Evolutionary conservation across 2,329 filamentous ascomycete genomes (phyloP).

Genomic region (Cercospora nicotianae): DNA sequence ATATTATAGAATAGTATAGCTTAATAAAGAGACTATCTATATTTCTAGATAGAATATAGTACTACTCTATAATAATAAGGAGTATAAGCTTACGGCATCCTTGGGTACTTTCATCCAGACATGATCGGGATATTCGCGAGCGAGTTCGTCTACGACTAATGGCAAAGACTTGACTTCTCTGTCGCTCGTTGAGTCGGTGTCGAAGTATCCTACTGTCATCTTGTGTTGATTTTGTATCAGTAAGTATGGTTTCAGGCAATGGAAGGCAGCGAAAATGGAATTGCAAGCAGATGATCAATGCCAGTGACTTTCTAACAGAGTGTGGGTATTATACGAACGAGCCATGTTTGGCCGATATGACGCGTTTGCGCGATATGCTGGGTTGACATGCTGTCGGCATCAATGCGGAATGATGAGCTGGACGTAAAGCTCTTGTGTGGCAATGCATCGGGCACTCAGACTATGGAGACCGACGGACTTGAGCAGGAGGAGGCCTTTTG

Average conservation of each 20-base stretch:
- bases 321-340: neutral
- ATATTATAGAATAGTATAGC: too few relatives aligned
- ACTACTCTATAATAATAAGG: too few relatives aligned
- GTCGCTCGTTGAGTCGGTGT: neutral
- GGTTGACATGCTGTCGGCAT: neutral
- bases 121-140: constrained; percentile 22
- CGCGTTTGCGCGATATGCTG: neutral
- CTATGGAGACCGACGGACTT: neutral
- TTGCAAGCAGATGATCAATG: too few relatives aligned
- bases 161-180: constrained; percentile 20
- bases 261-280: too few relatives aligned
- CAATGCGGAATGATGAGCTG: neutral
- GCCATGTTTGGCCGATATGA: neutral
- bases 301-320: too few relatives aligned
- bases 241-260: too few relatives aligned
- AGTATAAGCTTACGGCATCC: too few relatives aligned
- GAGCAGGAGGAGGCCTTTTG: neutral
- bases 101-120: constrained; percentile 28
- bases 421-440: neutral
- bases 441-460: neutral
- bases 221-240: too few relatives aligned
- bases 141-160: constrained; percentile 25
- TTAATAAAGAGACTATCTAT: too few relatives aligned
- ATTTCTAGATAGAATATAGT: too few relatives aligned
- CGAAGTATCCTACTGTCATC: neutral